Evolutionary conservation across 495 filamentous ascomycete species (phyloP).

Genomic region (Penicillium argentinense): DNA sequence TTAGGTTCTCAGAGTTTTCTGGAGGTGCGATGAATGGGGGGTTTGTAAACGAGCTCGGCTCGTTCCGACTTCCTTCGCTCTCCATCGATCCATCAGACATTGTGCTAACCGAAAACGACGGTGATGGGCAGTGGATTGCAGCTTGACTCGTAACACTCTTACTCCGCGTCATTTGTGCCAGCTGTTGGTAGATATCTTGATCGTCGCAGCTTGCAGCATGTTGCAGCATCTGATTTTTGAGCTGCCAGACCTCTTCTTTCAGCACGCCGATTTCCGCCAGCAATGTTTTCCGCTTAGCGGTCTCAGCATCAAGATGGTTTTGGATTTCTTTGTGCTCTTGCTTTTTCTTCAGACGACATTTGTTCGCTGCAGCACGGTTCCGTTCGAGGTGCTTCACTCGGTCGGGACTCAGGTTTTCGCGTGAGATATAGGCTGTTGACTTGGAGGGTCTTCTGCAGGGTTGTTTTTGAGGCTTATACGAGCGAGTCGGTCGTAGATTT

Average conservation of each 20-base stretch:
- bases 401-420: neutral
- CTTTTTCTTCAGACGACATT: constrained; percentile 8
- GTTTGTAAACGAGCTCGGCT: neutral
- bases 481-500: neutral
- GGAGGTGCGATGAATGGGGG: too few species aligned
- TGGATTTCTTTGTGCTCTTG: constrained; percentile 1
- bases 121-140: neutral
- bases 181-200: neutral
- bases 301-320: neutral
- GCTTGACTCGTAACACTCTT: neutral
- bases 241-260: constrained; percentile 3
- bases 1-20: too few species aligned
- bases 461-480: neutral
- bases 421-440: neutral
- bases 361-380: constrained; percentile 7
- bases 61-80: constrained; percentile 1
- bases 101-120: constrained; percentile 5
- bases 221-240: constrained; percentile 7
- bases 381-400: constrained; percentile 2
- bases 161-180: constrained; percentile 1
- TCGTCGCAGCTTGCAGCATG: constrained; percentile 7
- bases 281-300: neutral
- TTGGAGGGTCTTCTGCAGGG: neutral
- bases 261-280: neutral
- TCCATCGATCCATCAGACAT: neutral